Base-by-base conservation (phyloP, 106 monocot genomes). In the Dioscorea zingiberensis region DNA sequence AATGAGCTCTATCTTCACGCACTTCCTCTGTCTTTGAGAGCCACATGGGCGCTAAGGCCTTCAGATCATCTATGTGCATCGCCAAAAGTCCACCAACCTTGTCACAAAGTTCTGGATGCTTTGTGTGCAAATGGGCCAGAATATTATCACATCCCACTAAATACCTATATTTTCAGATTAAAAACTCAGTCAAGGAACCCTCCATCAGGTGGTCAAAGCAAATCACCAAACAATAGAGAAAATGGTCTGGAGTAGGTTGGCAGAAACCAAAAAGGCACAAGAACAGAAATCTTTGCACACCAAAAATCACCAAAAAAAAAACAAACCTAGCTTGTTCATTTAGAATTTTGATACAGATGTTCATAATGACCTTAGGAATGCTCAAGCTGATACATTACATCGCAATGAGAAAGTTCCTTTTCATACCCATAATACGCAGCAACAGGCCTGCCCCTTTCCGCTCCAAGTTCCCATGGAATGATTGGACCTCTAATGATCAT, bases 11-110 rank as follows among this genome's bases (percentile, higher is more conserved):
- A 72, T 98, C 98, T 55, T 84, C 86, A 59, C 98, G 72, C 46
- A 98, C 98, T 66, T 98, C 93, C 65, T 93, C 98, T 17, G 98
- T 98, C 69, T 98, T 98, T 54, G 86, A 93, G 60, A 98, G 98
- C 98, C 98, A 98, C 48, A 82, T 48, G 21, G 98, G 98, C 28
- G 93, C 98, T 62, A 98, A 69, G 27, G 75, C 86, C 69, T 86
- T 89, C 26, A 98, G 78, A 46, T 98, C 98, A 74, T 93, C 86
- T 14, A 98, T 98, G 70, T 98, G 93, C 88, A 98, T 89, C 21
- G 84, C 89, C 62, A 98, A 75, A 59, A 98, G 78, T 21, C 98
- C 98, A 26, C 98, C 98, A 69, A 98, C 98, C 73, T 93, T 98
- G 73, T 98, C 93, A 78, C 98, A 98, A 13, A 83, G 73, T 73